These are phyloP conservation scores for Grosmannia penicillata DNA, from an alignment of 2,329 filamentous ascomycete species.

Conservation along the genomic window DNA sequence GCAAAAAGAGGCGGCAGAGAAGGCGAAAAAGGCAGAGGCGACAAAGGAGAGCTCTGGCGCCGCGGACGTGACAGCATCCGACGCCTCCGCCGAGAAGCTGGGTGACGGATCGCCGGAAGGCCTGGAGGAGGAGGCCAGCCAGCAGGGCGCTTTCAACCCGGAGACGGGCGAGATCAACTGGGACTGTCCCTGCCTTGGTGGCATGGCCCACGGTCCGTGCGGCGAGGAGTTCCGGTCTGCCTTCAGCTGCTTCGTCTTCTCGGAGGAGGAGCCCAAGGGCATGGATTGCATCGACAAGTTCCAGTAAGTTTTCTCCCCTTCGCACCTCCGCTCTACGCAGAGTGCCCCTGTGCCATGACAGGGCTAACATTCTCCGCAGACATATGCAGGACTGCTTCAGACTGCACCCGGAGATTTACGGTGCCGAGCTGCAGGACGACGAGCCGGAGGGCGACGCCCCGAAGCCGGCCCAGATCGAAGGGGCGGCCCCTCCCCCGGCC, in stretches of 20 bases:
- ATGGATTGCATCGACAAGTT: constrained; percentile 97
- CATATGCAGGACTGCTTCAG: constrained; percentile 97
- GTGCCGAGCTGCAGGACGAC: constrained; percentile 71
- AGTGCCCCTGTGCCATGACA: too few relatives aligned
- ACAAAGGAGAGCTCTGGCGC: constrained; percentile 11
- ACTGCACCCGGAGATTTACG: constrained; percentile 83
- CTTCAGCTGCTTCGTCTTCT: constrained; percentile 98
- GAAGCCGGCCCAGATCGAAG: neutral
- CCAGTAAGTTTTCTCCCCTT: constrained; percentile 47
- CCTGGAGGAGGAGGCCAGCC: constrained; percentile 66
- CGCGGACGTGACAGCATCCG: constrained; percentile 7
- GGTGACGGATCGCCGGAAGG: constrained; percentile 26
- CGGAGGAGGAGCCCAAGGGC: constrained; percentile 86
- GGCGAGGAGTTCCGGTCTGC: constrained; percentile 90
- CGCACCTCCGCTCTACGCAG: neutral
- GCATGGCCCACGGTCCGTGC: constrained; percentile 93
- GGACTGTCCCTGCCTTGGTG: constrained; percentile 94
- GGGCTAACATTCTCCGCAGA: constrained; percentile 30
- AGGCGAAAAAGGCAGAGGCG: constrained; percentile 12
- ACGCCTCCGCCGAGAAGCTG: constrained; percentile 8
- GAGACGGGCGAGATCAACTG: constrained; percentile 99
- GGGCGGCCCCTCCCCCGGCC: neutral
- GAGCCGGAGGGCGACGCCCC: constrained; percentile 23
- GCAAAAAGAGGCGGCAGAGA: constrained; percentile 21
- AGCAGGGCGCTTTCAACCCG: constrained; percentile 91